Evolutionary conservation across 2,329 filamentous ascomycete species (phyloP).

Genomic region (Calycina marina): DNA sequence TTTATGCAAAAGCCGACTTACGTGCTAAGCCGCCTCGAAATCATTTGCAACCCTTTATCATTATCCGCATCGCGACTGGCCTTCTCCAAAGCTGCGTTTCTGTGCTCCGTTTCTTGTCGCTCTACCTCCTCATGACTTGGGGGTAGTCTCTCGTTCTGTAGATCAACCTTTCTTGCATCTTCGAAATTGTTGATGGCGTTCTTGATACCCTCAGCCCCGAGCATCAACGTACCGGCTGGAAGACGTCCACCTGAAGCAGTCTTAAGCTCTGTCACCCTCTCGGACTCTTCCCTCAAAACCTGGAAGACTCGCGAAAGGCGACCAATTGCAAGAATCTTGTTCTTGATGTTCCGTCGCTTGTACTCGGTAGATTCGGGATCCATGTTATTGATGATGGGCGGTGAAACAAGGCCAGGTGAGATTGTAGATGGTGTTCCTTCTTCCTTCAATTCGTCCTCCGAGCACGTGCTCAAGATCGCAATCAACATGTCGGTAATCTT

Average conservation of each 20-base stretch:
- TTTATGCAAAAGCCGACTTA: constrained; percentile 35
- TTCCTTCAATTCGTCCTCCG: constrained; percentile 93
- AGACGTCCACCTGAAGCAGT: constrained; percentile 85
- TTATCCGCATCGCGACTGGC: constrained; percentile 84
- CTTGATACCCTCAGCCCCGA: constrained; percentile 96
- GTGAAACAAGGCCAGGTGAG: constrained; percentile 56
- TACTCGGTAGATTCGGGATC: constrained; percentile 84
- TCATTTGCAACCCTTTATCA: constrained; percentile 70
- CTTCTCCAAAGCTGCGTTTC: constrained; percentile 70
- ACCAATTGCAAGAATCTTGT: constrained; percentile 97
- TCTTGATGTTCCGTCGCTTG: constrained; percentile 95
- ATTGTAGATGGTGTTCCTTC: constrained; percentile 56
- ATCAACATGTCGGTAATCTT: constrained; percentile 99
- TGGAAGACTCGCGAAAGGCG: constrained; percentile 96
- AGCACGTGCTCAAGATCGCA: constrained; percentile 93
- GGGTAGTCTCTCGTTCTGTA: constrained; percentile 90
- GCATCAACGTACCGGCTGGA: constrained; percentile 91
- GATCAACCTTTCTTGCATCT: constrained; percentile 88
- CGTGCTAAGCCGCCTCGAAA: constrained; percentile 92
- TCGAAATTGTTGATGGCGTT: constrained; percentile 95
- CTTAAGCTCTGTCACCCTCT: constrained; percentile 94
- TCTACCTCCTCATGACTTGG: constrained; percentile 86
- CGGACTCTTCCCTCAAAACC: constrained; percentile 90
- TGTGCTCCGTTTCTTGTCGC: constrained; percentile 67
- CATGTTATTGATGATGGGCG: constrained; percentile 39